These are phyloP conservation scores for Aspergillus pseudoglaucus DNA, from an alignment of 2,329 filamentous ascomycete species.

Conservation along the genomic window DNA sequence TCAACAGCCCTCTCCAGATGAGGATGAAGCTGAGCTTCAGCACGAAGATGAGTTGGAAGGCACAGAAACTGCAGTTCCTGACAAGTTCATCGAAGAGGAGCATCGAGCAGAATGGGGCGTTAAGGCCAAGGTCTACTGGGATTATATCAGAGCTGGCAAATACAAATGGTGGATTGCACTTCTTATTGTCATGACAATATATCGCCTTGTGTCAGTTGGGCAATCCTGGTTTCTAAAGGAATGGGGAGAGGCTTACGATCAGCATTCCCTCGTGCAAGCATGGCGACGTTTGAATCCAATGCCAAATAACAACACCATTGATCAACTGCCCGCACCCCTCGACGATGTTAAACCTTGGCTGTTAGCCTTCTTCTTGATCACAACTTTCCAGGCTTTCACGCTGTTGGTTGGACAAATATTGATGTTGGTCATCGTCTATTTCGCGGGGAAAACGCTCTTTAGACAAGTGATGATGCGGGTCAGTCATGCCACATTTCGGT, in stretches of 20 bases:
- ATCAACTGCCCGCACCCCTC: constrained; percentile 58
- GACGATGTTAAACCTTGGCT: constrained; percentile 69
- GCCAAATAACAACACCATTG: constrained; percentile 22
- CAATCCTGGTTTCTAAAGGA: constrained; percentile 78
- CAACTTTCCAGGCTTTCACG: constrained; percentile 52
- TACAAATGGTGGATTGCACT: constrained; percentile 66
- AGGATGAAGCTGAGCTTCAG: constrained; percentile 32
- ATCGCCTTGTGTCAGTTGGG: constrained; percentile 58
- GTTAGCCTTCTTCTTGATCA: constrained; percentile 61
- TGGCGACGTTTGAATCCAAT: constrained; percentile 9
- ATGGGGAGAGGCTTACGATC: constrained; percentile 71
- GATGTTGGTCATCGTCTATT: constrained; percentile 71
- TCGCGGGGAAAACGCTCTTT: constrained; percentile 71
- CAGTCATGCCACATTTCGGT: constrained; percentile 75
- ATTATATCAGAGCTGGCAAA: constrained; percentile 75
- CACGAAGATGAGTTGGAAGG: constrained; percentile 21
- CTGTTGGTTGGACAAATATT: constrained; percentile 59
- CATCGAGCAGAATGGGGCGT: constrained; percentile 68
- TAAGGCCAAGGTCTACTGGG: constrained; percentile 69
- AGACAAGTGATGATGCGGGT: constrained; percentile 64
- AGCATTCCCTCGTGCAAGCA: background rate
- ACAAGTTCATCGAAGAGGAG: constrained; percentile 76
- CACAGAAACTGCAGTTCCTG: constrained; percentile 49
- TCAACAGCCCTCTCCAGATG: constrained; percentile 4
- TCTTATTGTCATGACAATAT: constrained; percentile 56